Conservation (phyloP, 2,329 filamentous ascomycete genomes). For the Stagonosporopsis cucurbitacearum region DNA sequence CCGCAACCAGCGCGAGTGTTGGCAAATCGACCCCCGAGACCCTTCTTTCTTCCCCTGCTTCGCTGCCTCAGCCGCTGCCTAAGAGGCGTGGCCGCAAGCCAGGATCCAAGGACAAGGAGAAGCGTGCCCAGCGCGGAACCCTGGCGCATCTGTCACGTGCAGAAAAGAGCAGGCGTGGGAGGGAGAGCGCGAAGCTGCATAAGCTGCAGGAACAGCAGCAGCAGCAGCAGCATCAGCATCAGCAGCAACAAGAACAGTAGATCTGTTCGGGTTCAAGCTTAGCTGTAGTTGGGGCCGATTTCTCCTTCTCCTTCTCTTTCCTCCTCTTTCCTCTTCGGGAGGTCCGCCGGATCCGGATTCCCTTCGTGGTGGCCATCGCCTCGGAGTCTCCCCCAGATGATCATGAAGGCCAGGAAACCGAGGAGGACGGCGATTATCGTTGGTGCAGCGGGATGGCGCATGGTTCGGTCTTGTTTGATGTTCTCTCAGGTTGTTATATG, state of each 20-base stretch:
- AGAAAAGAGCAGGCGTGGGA: neutral
- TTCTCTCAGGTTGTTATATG: neutral
- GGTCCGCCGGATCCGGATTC: slow-evolving; percentile 44
- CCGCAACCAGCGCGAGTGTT: too few species aligned
- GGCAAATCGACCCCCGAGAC: neutral
- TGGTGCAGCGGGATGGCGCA: slow-evolving; percentile 47
- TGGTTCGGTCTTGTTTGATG: slow-evolving; percentile 12
- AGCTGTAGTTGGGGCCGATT: neutral
- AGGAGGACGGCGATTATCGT: slow-evolving; percentile 42
- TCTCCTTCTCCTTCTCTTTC: neutral
- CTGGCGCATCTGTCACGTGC: neutral
- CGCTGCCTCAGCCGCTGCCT: neutral
- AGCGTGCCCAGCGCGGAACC: neutral
- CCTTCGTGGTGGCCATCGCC: slow-evolving; percentile 45
- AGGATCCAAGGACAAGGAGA: neutral
- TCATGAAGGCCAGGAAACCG: slow-evolving; percentile 37
- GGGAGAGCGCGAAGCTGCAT: neutral
- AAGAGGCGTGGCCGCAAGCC: neutral
- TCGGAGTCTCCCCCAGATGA: slow-evolving; percentile 34
- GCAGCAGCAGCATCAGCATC: neutral
- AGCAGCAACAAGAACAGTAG: neutral
- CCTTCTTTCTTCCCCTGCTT: neutral
- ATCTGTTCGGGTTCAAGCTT: neutral
- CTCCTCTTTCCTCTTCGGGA: slow-evolving; percentile 32
- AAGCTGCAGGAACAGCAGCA: neutral